Conservation (phyloP, 345 rosid genomes). For the Schrenkiella parvula region DNA sequence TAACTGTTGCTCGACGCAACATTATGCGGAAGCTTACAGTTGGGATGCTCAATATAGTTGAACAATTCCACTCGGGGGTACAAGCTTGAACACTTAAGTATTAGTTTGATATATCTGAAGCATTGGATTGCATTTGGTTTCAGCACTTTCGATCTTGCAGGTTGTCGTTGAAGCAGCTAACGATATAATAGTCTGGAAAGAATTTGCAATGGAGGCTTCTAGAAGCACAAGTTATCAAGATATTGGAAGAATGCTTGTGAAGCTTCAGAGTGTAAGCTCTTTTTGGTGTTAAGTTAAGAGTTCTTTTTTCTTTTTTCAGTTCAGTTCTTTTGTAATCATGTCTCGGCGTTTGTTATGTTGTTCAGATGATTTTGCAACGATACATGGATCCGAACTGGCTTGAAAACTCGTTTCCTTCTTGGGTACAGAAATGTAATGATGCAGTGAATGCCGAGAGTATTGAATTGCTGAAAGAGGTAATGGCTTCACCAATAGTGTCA, state of each 20-base stretch:
- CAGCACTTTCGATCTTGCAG: constrained; percentile 39
- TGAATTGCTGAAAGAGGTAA: constrained; percentile 90
- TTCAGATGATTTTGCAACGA: constrained; percentile 70
- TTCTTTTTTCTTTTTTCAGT: neutral
- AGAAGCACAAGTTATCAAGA: constrained; percentile 71
- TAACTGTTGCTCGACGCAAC: constrained; percentile 69
- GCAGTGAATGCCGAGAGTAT: constrained; percentile 76
- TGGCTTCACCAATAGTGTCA: neutral
- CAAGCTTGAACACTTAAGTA: neutral
- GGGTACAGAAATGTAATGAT: constrained; percentile 65
- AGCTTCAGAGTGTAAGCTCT: constrained; percentile 69
- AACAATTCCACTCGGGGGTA: constrained; percentile 84
- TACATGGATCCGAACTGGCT: constrained; percentile 73
- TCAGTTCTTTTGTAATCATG: neutral
- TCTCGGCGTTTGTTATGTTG: constrained; percentile 11
- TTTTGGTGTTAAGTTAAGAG: neutral
- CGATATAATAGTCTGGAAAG: constrained; percentile 81
- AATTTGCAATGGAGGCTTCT: constrained; percentile 86
- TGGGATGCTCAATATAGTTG: constrained; percentile 83
- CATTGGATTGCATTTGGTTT: constrained; percentile 2
- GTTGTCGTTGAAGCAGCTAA: constrained; percentile 72
- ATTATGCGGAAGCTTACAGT: constrained; percentile 83
- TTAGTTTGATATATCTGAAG: neutral
- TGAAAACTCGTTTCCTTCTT: constrained; percentile 46
- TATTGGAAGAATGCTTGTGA: constrained; percentile 88